phyloP scores from a whole-genome alignment of 805 yeast genomes.

The Barnettozyma salicaria region DNA sequence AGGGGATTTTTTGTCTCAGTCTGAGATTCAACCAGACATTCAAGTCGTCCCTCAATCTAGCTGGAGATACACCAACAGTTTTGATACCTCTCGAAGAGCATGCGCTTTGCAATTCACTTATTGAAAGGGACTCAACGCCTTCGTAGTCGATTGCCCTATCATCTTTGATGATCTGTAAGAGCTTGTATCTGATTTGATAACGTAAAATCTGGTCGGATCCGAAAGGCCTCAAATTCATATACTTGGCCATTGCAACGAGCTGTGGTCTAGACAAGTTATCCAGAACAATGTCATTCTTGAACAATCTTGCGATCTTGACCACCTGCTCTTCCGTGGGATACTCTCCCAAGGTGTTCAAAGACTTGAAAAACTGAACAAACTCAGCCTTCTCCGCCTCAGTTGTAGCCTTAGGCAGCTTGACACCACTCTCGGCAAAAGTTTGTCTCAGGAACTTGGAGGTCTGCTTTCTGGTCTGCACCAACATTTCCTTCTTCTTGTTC shows the following conservation, averaged over 20 bases:
- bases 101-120: constrained; percentile 78
- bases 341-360: constrained; percentile 56
- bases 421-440: constrained; percentile 62
- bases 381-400: constrained; percentile 67
- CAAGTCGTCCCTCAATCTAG: constrained; percentile 75
- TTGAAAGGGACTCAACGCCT: constrained; percentile 79
- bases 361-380: constrained; percentile 74
- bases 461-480: constrained; percentile 57
- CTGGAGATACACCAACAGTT: constrained; percentile 72
- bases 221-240: constrained; percentile 85
- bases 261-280: constrained; percentile 91
- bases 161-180: constrained; percentile 87
- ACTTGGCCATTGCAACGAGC: constrained; percentile 86
- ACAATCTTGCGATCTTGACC: constrained; percentile 78
- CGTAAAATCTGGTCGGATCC: constrained; percentile 91
- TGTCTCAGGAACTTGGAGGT: constrained; percentile 58
- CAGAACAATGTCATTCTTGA: constrained; percentile 87
- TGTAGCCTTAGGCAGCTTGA: constrained; percentile 60
- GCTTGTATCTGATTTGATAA: constrained; percentile 86
- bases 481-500: constrained; percentile 48
- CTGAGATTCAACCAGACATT: constrained; percentile 86
- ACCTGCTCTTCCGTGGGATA: constrained; percentile 64
- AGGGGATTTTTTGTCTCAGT: constrained; percentile 84
- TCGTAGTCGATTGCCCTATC: constrained; percentile 90
- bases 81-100: constrained; percentile 93